phyloP scores from a whole-genome alignment of 345 rosid genomes.

The Eucalyptus cloeziana region DNA sequence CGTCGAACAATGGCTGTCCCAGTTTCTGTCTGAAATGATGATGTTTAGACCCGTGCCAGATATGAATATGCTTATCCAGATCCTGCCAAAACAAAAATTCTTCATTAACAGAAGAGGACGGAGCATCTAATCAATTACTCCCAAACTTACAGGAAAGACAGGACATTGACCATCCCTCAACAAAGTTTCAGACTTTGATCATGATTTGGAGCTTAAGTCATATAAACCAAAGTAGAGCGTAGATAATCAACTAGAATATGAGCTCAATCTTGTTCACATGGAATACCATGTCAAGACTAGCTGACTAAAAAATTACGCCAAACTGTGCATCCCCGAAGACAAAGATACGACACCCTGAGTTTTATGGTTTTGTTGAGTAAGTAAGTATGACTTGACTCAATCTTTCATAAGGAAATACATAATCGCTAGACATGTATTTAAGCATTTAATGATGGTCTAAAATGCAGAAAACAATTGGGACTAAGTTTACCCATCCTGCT shows the following conservation, averaged over 20 bases:
- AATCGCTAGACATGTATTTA: neutral
- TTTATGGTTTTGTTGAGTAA: no score
- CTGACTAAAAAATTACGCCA: neutral
- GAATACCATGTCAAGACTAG: neutral
- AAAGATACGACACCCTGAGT: neutral
- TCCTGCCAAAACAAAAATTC: slow-evolving; percentile 28
- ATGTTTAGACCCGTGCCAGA: slow-evolving; percentile 63
- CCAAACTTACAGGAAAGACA: neutral
- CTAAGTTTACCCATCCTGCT: neutral
- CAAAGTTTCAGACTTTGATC: neutral
- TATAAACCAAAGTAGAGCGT: neutral
- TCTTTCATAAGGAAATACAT: neutral
- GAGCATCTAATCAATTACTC: neutral
- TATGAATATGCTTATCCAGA: slow-evolving; percentile 46
- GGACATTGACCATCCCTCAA: neutral
- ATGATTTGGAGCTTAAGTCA: neutral
- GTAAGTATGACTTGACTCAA: neutral
- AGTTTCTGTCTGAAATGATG: slow-evolving; percentile 57
- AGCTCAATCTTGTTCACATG: neutral
- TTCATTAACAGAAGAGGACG: neutral
- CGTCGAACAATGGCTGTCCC: slow-evolving; percentile 43
- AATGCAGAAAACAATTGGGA: neutral
- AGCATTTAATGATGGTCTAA: neutral
- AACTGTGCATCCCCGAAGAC: neutral
- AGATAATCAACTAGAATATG: neutral